Evolutionary conservation across 2,329 filamentous ascomycete species (phyloP), one percentile per base, ranked within the genome.

Genomic region (Periconia digitata): DNA sequence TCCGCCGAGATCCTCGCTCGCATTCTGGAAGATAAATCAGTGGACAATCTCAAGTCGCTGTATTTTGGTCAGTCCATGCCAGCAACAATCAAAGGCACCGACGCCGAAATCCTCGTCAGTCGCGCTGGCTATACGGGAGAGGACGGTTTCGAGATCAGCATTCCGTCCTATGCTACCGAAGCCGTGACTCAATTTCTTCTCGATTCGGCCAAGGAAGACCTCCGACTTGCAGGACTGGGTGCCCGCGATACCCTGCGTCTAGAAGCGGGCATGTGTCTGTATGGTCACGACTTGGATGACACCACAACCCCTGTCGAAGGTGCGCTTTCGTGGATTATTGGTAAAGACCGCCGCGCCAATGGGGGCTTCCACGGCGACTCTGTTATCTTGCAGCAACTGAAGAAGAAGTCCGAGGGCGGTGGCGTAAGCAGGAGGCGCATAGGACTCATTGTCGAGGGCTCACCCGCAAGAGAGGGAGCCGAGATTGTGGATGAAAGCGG

Each of bases 201-300:
- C 40, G 71, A 79, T 35, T 76, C 81, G 24, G 77, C 78, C 0
- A 73, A 76, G 37, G 85, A 85, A 21, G 83, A 85, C 10, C 77
- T 96, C 15, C 86, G 87, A 64, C 82, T 96, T 39, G 91, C 92
- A 2, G 94, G 94, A 3, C 82, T 99, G 0, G 94, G 92, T 8
- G 90, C 94, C 2, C 84, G 94, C 55, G 94, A 99, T 72, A 95
- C 88, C 53, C 83, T 99, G 50, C 86, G 94, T 40, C 84, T 99
- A 23, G 94, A 99, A 76, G 94, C 94, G 0, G 94, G 94, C 52
- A 95, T 99, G 92, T 99, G 94, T 73, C 81, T 99, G n/a, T 99
- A 99, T 75, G 94, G 94, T n/a, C 90, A 97, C 74, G 94, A 99
- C 71, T 82, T 99, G 32, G 85, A 95, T 69, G 92, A 96, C 49